Conservation (phyloP, 768 basidiomycete genomes). For the Amanita subjunquillea region DNA sequence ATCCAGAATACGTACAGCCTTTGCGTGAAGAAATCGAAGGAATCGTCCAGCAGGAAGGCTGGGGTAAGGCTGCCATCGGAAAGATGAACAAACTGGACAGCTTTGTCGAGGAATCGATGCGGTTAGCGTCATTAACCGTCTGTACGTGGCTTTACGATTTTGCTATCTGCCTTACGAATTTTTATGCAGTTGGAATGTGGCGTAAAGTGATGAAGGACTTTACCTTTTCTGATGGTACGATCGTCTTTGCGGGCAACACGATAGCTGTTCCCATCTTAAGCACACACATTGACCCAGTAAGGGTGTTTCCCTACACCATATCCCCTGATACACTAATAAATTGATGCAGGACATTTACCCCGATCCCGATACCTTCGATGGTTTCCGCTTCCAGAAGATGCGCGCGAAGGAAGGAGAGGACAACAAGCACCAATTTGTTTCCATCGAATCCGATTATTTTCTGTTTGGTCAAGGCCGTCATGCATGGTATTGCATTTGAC, state of each 20-base stretch:
- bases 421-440: slow-evolving; percentile 20
- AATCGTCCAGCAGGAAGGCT: slow-evolving; percentile 25
- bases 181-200: slow-evolving; percentile 11
- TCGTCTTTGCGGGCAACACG: slow-evolving; percentile 15
- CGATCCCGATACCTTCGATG: slow-evolving; percentile 20
- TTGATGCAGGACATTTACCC: slow-evolving; percentile 21
- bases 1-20: slow-evolving; percentile 20
- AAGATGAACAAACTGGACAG: slow-evolving; percentile 35
- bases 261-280: slow-evolving; percentile 9
- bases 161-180: slow-evolving; percentile 12
- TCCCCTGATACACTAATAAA: not conserved
- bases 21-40: slow-evolving; percentile 34
- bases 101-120: slow-evolving; percentile 30
- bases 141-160: slow-evolving; percentile 9
- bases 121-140: slow-evolving; percentile 14
- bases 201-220: slow-evolving; percentile 27
- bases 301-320: not conserved
- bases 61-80: slow-evolving; percentile 22
- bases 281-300: slow-evolving; percentile 5
- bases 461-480: slow-evolving; percentile 21
- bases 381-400: slow-evolving; percentile 29
- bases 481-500: slow-evolving; percentile 7
- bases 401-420: slow-evolving; percentile 18
- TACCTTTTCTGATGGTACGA: slow-evolving; percentile 21
- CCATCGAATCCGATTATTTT: slow-evolving; percentile 17